phyloP scores from a whole-genome alignment of 352 stramenopile genomes.

The Hyphochytrium catenoides region DNA sequence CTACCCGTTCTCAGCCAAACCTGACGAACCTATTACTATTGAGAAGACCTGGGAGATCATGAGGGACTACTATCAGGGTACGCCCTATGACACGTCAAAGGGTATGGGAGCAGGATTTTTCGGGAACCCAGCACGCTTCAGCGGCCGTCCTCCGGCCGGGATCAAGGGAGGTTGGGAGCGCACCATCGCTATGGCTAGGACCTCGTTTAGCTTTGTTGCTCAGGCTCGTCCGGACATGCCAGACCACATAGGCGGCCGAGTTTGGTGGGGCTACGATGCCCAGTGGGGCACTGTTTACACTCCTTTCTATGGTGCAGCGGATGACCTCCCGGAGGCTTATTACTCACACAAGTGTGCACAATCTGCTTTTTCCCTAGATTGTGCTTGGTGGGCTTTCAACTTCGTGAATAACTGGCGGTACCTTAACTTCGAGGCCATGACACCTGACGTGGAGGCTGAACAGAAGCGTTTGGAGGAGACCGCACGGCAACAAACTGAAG shows the following conservation, averaged over 20 bases:
- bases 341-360: slow-evolving; percentile 32
- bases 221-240: slow-evolving; percentile 16
- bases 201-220: slow-evolving; percentile 48
- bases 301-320: too few species aligned
- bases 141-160: slow-evolving; percentile 17
- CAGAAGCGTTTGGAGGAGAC: slow-evolving; percentile 17
- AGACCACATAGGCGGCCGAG: slow-evolving; percentile 21
- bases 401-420: slow-evolving; percentile 63
- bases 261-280: slow-evolving; percentile 33
- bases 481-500: slow-evolving; percentile 10
- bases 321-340: too few species aligned
- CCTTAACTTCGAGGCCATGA: slow-evolving; percentile 40
- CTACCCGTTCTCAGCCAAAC: slow-evolving; percentile 67
- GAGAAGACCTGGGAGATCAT: slow-evolving; percentile 53
- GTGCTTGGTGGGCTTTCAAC: slow-evolving; percentile 57
- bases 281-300: slow-evolving; percentile 43
- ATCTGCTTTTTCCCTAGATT: slow-evolving; percentile 24
- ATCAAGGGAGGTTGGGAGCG: slow-evolving; percentile 51
- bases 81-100: slow-evolving; percentile 57
- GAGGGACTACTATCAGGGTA: slow-evolving; percentile 71
- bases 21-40: slow-evolving; percentile 26
- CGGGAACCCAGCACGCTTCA: slow-evolving; percentile 55
- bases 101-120: slow-evolving; percentile 65
- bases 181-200: slow-evolving; percentile 72
- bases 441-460: slow-evolving; percentile 17